Conservation (phyloP, 2,329 filamentous ascomycete species). For the Neonectria neomacrospora region DNA sequence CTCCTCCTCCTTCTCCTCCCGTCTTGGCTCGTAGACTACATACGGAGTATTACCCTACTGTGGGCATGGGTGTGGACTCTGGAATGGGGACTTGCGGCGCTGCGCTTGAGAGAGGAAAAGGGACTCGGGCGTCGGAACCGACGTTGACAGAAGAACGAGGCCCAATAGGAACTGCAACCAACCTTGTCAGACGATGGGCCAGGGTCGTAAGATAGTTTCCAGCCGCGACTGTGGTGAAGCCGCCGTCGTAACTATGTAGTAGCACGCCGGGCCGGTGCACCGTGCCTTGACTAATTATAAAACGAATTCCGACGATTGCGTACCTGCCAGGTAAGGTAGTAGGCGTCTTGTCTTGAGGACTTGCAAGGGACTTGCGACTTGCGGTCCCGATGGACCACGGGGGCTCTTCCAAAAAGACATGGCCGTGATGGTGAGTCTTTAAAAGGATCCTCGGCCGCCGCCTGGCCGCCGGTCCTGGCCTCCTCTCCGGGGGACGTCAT, state of each 20-base stretch:
- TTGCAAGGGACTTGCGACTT: slow-evolving; percentile 1
- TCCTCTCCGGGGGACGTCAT: slow-evolving; percentile 31
- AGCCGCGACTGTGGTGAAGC: slow-evolving; percentile 31
- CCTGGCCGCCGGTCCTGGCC: slow-evolving; percentile 25
- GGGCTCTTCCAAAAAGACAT: slow-evolving; percentile 4
- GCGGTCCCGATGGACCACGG: no score
- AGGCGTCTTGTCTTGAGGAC: slow-evolving; percentile 18
- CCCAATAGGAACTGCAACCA: slow-evolving; percentile 38
- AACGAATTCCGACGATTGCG: slow-evolving; percentile 35
- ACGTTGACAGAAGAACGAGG: slow-evolving; percentile 16
- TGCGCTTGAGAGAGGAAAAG: slow-evolving; percentile 8
- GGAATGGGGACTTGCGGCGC: neutral
- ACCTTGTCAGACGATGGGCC: slow-evolving; percentile 45
- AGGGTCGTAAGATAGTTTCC: slow-evolving; percentile 40
- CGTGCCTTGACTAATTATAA: slow-evolving; percentile 45
- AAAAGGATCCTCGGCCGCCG: slow-evolving; percentile 37
- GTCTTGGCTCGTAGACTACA: no score
- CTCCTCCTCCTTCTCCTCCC: no score
- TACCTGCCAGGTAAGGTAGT: slow-evolving; percentile 20
- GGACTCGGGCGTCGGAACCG: slow-evolving; percentile 32
- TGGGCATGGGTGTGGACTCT: slow-evolving; percentile 9
- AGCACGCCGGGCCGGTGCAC: slow-evolving; percentile 43
- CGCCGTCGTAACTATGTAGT: slow-evolving; percentile 19
- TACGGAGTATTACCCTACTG: no score
- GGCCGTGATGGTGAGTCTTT: slow-evolving; percentile 40